Conservation (phyloP, 2,329 filamentous ascomycete species). For the Grosmannia penicillata region DNA sequence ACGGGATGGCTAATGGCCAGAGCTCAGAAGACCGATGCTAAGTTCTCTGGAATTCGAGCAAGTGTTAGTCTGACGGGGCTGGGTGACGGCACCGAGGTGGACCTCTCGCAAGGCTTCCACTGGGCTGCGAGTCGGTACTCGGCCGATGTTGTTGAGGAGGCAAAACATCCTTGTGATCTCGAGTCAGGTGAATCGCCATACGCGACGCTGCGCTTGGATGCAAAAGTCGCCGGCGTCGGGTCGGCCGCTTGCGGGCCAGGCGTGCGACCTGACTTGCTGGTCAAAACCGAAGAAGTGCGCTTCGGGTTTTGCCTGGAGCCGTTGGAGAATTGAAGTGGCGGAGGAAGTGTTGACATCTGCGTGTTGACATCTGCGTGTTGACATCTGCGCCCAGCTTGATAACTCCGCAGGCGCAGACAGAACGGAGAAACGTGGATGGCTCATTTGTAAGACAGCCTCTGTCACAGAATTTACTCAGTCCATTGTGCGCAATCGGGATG, state of each 20-base stretch:
- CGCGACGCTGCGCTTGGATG: constrained; percentile 27
- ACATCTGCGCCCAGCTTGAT: too few species aligned
- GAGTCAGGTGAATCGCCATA: constrained; percentile 29
- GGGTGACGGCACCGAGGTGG: not conserved
- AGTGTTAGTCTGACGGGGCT: not conserved
- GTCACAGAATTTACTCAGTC: too few species aligned
- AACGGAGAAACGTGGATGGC: too few species aligned
- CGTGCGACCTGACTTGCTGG: constrained; percentile 28
- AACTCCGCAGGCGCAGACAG: too few species aligned
- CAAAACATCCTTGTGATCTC: constrained; percentile 50
- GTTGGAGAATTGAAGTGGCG: not conserved
- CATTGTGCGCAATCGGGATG: too few species aligned
- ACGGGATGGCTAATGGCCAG: constrained; percentile 34
- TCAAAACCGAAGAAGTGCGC: constrained; percentile 22
- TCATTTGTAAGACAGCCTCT: too few species aligned
- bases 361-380: too few species aligned
- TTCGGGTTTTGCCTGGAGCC: constrained; percentile 27
- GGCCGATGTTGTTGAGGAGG: constrained; percentile 35
- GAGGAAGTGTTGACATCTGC: not conserved
- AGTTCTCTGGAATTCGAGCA: not conserved
- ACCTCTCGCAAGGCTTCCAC: constrained; percentile 21
- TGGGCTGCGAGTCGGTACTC: constrained; percentile 43
- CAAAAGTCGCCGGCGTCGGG: constrained; percentile 32
- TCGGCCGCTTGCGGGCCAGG: constrained; percentile 33
- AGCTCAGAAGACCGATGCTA: not conserved